Base-by-base conservation (phyloP, 2,329 filamentous ascomycete species). In the Aspergillus viridinutans region DNA sequence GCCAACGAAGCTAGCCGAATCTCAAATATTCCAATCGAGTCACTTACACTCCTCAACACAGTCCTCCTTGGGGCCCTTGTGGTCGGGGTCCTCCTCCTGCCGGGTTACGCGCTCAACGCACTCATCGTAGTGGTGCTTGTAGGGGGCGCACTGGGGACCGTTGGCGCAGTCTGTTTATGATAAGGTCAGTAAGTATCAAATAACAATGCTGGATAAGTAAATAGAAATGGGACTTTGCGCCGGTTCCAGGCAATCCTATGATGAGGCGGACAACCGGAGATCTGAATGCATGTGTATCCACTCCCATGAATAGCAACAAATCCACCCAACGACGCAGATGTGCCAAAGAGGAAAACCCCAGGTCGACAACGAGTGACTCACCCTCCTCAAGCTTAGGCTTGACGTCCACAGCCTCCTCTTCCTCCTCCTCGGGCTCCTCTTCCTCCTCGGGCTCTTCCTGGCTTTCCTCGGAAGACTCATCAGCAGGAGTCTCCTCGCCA, bases 1-100 rank as follows among this genome's bases (percentile, higher is more conserved):
- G 32, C 32, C 14, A 17, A 17, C 32, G 14, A 38, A 6, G 14
- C 32, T 38, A 38, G 32, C 5, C 32, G 1, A 17, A 38, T 38
- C 32, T 38, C 32, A 17, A 38, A 3, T 17, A 12, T 3, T n/a
- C 8, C 20, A 21, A 35, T 51, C 32, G 50, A 28, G 43, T 20
- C 51, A 86, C 92, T 79, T 89, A 97, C 94, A 99, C 83, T 99
- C 94, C 83, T 99, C 94, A 67, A 97, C 91, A 72, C 94, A 99
- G 82, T 97, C 92, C 85, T 99, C 94, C 71, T 90, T 86, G 69
- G 87, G 81, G 55, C 81, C 87, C 78, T 87, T 86, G 78, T 83
- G 82, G 68, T 88, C 86, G 64, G 88, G 84, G 67, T 88, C 85
- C 71, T 91, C 85, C 68, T 82, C 75, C 73, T 83, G 77, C 69